Conservation (phyloP, 2,329 filamentous ascomycete species). For the Penicillium verrucosum region DNA sequence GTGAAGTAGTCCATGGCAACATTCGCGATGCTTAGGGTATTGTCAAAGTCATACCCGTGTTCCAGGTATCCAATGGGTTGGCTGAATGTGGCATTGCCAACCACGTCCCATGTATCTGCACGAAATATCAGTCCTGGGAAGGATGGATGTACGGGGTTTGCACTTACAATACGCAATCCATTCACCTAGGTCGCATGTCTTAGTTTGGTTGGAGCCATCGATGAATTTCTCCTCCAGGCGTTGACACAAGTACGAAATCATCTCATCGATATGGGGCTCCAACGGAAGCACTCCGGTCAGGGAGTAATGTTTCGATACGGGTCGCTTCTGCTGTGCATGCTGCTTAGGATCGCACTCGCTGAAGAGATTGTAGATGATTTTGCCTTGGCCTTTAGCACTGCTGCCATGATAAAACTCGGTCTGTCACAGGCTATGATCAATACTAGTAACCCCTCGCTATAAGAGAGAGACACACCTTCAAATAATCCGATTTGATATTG, state of each 20-base stretch:
- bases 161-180: conserved; percentile 44
- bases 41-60: conserved; percentile 25
- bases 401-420: conserved; percentile 41
- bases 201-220: conserved; percentile 19
- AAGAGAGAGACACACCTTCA: conserved; percentile 7
- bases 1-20: conserved; percentile 25
- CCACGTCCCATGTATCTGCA: conserved; percentile 27
- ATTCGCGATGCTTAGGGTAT: conserved; percentile 17
- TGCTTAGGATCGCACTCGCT: conserved; percentile 32
- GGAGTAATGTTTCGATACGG: conserved; percentile 40
- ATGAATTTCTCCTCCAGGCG: conserved; percentile 36
- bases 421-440: conserved; percentile 15
- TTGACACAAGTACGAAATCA: conserved; percentile 31
- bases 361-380: conserved; percentile 41
- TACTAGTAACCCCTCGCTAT: not conserved
- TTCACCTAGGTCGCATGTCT: conserved; percentile 38
- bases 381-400: conserved; percentile 34
- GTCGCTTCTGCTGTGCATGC: conserved; percentile 39
- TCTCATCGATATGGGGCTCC: conserved; percentile 29
- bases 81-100: conserved; percentile 27
- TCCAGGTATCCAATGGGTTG: conserved; percentile 26
- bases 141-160: not conserved
- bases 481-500: conserved; percentile 30
- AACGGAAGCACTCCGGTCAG: conserved; percentile 21
- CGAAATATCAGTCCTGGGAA: not conserved